A percentile compares a stretch with the other conserved stretches of the same genome.
Conservation (phyloP, 768 basidiomycete genomes). For the Daedalea quercina region DNA sequence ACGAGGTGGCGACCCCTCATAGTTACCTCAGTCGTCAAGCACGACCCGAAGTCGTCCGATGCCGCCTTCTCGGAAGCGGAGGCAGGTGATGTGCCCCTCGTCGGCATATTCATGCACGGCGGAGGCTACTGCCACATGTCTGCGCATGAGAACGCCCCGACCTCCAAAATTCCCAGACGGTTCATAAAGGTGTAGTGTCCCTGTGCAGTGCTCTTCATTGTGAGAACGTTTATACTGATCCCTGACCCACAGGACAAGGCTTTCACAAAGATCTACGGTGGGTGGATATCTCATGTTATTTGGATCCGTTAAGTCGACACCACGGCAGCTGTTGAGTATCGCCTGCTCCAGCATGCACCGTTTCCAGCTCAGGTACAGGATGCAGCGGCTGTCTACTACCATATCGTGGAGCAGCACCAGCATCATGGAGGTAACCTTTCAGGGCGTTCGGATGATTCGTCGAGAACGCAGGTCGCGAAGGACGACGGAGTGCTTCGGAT, state of each 20-base stretch:
- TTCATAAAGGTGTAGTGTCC: conserved; percentile 31
- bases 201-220: no score
- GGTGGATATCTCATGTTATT: neutral
- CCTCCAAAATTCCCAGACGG: conserved; percentile 42
- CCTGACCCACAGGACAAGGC: conserved; percentile 20
- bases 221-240: neutral
- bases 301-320: neutral
- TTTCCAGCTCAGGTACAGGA: conserved; percentile 50
- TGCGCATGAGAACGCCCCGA: conserved; percentile 40
- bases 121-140: conserved; percentile 56
- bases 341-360: conserved; percentile 44
- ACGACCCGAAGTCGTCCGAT: neutral
- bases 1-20: neutral
- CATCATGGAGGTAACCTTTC: neutral
- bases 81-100: conserved; percentile 25
- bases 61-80: conserved; percentile 11
- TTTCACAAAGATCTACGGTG: conserved; percentile 29
- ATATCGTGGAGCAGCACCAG: conserved; percentile 28
- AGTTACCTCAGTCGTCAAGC: neutral
- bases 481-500: neutral
- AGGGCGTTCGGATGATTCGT: neutral
- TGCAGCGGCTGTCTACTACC: conserved; percentile 45
- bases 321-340: conserved; percentile 39
- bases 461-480: neutral
- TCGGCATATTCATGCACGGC: conserved; percentile 48